Percentiles rank a stretch among this genome's conserved stretches.
Evolutionary conservation across 2,329 filamentous ascomycete genomes (phyloP).

Genomic region (Chaetomium olivaceum): DNA sequence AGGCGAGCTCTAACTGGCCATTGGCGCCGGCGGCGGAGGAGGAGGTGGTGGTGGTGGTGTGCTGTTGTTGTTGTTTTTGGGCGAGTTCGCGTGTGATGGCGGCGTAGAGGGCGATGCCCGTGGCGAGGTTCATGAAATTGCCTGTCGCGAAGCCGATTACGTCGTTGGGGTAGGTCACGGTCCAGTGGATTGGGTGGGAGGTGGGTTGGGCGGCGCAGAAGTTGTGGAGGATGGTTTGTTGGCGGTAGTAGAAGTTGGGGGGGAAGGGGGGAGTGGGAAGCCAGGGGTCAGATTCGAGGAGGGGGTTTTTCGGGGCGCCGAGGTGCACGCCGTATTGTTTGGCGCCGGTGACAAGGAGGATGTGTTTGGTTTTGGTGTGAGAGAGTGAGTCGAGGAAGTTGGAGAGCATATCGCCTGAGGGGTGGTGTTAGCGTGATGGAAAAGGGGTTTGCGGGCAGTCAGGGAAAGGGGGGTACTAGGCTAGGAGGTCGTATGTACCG

Average conservation of each 20-base stretch:
- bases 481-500: conserved; percentile 8
- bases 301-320: conserved; percentile 48
- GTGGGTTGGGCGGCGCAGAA: conserved; percentile 29
- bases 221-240: conserved; percentile 46
- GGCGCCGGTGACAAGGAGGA: conserved; percentile 50
- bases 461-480: neutral
- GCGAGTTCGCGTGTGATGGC: conserved; percentile 40
- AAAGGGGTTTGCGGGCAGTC: too few relatives aligned
- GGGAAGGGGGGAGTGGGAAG: conserved; percentile 42
- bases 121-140: conserved; percentile 46
- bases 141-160: conserved; percentile 39
- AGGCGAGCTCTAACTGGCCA: conserved; percentile 35
- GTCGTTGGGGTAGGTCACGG: conserved; percentile 39
- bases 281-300: conserved; percentile 50
- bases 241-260: conserved; percentile 54
- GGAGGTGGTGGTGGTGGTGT: neutral
- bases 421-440: neutral
- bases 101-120: conserved; percentile 45
- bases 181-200: conserved; percentile 31
- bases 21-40: too few relatives aligned
- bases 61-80: conserved; percentile 1
- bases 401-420: conserved; percentile 44
- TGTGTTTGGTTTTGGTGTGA: conserved; percentile 46
- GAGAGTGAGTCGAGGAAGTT: conserved; percentile 50
- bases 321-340: conserved; percentile 58